phyloP scores from a whole-genome alignment of 2,329 filamentous ascomycete genomes.

The Emergomyces pasteurianus region DNA sequence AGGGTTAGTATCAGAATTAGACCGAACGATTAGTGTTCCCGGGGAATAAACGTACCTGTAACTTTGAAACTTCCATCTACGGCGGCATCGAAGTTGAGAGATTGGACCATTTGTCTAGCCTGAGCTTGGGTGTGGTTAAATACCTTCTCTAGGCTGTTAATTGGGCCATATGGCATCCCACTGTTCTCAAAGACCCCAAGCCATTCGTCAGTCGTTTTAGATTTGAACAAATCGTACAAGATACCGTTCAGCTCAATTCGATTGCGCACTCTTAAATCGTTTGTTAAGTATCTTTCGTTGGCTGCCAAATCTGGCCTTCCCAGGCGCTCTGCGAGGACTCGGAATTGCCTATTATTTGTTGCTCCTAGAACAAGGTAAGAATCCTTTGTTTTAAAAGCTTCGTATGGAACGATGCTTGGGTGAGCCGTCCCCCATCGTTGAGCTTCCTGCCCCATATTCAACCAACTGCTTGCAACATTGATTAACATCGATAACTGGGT shows the following conservation, averaged over 20 bases:
- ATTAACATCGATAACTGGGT: constrained; percentile 29
- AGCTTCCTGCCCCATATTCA: constrained; percentile 31
- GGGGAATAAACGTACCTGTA: constrained; percentile 13
- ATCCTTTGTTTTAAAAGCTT: constrained; percentile 53
- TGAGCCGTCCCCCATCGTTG: constrained; percentile 36
- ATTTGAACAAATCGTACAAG: constrained; percentile 23
- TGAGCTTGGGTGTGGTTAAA: constrained; percentile 34
- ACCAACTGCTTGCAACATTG: constrained; percentile 31
- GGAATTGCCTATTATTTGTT: constrained; percentile 60
- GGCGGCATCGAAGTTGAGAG: constrained; percentile 14
- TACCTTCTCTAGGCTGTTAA: constrained; percentile 35
- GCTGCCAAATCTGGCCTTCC: constrained; percentile 48
- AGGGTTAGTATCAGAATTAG: neutral
- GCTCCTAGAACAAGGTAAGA: constrained; percentile 60
- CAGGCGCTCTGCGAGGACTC: constrained; percentile 50
- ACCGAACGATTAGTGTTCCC: neutral
- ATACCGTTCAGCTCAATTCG: constrained; percentile 26
- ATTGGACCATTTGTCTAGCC: constrained; percentile 29
- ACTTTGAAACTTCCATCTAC: constrained; percentile 17
- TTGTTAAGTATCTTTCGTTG: constrained; percentile 48
- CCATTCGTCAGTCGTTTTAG: constrained; percentile 32
- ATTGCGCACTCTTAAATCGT: constrained; percentile 48
- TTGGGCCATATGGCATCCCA: constrained; percentile 36
- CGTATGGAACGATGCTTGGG: constrained; percentile 38
- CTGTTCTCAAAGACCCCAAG: constrained; percentile 28